phyloP scores from a whole-genome alignment of 305 asterid genomes.

The Rubia occidens region DNA sequence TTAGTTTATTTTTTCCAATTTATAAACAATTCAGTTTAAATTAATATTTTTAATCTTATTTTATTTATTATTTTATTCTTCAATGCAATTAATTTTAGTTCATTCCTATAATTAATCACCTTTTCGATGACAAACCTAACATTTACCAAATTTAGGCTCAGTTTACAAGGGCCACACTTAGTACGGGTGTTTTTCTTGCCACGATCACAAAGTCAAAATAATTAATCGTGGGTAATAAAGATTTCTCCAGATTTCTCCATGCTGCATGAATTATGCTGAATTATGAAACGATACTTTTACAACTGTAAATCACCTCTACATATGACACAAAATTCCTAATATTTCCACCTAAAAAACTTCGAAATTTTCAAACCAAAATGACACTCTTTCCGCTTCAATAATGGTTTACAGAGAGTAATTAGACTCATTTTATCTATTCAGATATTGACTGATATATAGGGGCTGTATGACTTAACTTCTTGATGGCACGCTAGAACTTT shows the following conservation, averaged over 20 bases:
- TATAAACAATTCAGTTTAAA: no score
- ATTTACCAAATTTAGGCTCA: not conserved
- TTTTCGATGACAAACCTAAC: no score
- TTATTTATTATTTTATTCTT: no score
- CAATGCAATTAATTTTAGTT: no score
- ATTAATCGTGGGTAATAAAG: not conserved
- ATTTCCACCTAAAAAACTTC: not conserved
- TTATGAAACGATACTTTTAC: not conserved
- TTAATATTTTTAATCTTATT: no score
- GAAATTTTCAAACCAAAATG: not conserved
- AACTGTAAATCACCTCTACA: not conserved
- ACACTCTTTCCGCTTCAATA: not conserved
- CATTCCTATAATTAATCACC: no score
- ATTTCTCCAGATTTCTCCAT: not conserved
- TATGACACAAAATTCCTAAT: not conserved
- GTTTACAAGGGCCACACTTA: not conserved
- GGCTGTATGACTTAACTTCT: constrained; percentile 5
- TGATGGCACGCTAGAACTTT: constrained; percentile 21
- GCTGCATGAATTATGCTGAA: not conserved
- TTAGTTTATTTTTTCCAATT: no score
- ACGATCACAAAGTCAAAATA: constrained; percentile 4
- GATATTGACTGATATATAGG: not conserved
- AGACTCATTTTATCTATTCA: not conserved
- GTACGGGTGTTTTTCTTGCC: not conserved
- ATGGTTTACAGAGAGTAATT: not conserved